Evolutionary conservation across 2,329 filamentous ascomycete genomes (phyloP).

Genomic region (Clonostachys rhizophaga): DNA sequence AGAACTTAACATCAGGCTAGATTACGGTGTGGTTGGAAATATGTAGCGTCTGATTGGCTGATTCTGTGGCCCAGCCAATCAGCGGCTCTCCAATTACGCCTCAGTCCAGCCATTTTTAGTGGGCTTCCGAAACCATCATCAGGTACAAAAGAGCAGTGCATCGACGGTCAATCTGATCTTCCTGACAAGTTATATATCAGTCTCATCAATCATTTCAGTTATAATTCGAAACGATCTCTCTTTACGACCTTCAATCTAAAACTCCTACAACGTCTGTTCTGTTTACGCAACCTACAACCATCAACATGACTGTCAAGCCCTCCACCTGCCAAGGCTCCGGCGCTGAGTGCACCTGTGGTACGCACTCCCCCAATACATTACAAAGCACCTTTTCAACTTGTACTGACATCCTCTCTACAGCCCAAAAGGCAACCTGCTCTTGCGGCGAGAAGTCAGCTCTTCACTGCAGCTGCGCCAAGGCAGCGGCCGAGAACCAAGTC

Average conservation of each 20-base stretch:
- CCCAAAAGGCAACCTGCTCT: constrained; percentile 70
- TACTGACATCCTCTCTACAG: constrained; percentile 21
- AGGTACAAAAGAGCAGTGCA: not conserved
- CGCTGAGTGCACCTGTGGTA: constrained; percentile 53
- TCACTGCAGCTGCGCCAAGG: constrained; percentile 79
- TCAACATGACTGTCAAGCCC: constrained; percentile 27
- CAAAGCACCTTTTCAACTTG: constrained; percentile 1
- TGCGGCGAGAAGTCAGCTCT: constrained; percentile 87
- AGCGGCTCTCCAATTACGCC: too few species aligned
- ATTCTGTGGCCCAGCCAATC: not conserved
- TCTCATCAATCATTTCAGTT: not conserved
- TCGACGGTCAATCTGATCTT: too few species aligned
- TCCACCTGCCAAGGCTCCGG: constrained; percentile 55
- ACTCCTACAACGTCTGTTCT: too few species aligned
- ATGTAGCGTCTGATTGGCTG: not conserved
- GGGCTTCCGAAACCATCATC: not conserved
- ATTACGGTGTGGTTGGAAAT: not conserved
- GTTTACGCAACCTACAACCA: not conserved
- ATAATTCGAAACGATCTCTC: not conserved
- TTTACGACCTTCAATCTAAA: not conserved
- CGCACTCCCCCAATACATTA: constrained; percentile 14
- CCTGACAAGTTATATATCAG: too few species aligned
- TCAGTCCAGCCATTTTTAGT: too few species aligned
- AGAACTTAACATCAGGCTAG: not conserved
- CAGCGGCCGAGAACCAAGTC: constrained; percentile 68